A percentile compares a stretch with the other conserved stretches of the same genome.
These are phyloP conservation scores for Penicillium sp. DNA, from an alignment of 2,329 filamentous ascomycete genomes.

Conservation along the genomic window DNA sequence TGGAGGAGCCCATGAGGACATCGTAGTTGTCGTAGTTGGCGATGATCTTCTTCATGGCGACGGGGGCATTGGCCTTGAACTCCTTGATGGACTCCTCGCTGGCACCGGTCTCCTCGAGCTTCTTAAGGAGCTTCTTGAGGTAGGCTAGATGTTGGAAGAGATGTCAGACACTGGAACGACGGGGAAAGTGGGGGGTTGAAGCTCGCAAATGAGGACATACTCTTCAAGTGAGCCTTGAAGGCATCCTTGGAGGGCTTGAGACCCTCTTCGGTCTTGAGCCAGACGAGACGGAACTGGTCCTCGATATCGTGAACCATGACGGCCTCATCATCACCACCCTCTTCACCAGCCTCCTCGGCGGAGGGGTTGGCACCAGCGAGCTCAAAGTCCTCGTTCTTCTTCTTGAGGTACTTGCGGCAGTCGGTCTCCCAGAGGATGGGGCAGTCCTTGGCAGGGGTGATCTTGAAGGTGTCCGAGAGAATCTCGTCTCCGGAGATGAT, in stretches of 20 bases:
- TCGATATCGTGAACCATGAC: constrained; percentile 86
- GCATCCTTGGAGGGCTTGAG: constrained; percentile 71
- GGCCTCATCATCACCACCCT: constrained; percentile 65
- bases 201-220: constrained; percentile 52
- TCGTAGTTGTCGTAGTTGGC: constrained; percentile 96
- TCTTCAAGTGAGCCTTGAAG: constrained; percentile 82
- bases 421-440: constrained; percentile 85
- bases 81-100: constrained; percentile 64
- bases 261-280: constrained; percentile 49
- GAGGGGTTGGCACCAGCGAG: constrained; percentile 87
- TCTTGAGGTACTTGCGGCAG: constrained; percentile 85
- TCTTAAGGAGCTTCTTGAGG: constrained; percentile 83
- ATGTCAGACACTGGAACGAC: background rate
- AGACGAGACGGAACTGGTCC: constrained; percentile 84
- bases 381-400: constrained; percentile 64
- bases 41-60: constrained; percentile 80
- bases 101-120: constrained; percentile 65
- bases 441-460: constrained; percentile 65
- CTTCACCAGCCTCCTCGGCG: constrained; percentile 76
- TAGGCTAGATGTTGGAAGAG: constrained; percentile 60
- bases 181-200: background rate
- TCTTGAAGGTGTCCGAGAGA: constrained; percentile 89
- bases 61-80: constrained; percentile 76
- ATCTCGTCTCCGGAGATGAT: constrained; percentile 89
- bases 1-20: constrained; percentile 87